Conservation (phyloP, 495 filamentous ascomycete genomes). For the Neurospora pannonica region DNA sequence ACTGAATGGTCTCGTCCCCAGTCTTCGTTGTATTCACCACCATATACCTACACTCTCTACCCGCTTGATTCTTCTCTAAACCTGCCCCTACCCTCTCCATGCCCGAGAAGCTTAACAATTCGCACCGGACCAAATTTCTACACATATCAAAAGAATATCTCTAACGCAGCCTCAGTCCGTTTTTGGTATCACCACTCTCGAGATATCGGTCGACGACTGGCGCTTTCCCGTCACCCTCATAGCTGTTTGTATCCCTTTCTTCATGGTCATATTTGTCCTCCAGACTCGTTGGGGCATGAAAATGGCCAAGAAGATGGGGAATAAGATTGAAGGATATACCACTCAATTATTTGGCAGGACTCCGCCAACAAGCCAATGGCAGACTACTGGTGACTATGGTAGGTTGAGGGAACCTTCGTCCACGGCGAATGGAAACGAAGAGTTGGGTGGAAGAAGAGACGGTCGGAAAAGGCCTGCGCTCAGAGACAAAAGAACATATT, state of each 20-base stretch:
- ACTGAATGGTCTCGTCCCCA: background rate
- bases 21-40: background rate
- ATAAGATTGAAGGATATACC: background rate
- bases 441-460: background rate
- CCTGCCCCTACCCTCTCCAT: background rate
- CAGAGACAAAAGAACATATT: background rate
- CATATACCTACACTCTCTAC: background rate
- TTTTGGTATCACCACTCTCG: constrained; percentile 26
- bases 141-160: too few relatives aligned
- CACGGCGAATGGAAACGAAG: background rate
- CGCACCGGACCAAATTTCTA: background rate
- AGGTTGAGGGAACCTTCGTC: background rate
- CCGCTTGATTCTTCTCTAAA: background rate
- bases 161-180: constrained; percentile 8
- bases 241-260: constrained; percentile 24
- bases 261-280: constrained; percentile 21
- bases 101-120: background rate
- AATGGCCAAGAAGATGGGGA: background rate
- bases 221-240: constrained; percentile 22
- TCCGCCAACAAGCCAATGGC: background rate
- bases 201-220: constrained; percentile 19
- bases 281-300: constrained; percentile 17
- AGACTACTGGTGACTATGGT: background rate
- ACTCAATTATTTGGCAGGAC: background rate
- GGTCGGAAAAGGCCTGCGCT: background rate